Evolutionary conservation across 1,284 basidiomycete genomes (phyloP).

Genomic region (Ustilago xerochloae): DNA sequence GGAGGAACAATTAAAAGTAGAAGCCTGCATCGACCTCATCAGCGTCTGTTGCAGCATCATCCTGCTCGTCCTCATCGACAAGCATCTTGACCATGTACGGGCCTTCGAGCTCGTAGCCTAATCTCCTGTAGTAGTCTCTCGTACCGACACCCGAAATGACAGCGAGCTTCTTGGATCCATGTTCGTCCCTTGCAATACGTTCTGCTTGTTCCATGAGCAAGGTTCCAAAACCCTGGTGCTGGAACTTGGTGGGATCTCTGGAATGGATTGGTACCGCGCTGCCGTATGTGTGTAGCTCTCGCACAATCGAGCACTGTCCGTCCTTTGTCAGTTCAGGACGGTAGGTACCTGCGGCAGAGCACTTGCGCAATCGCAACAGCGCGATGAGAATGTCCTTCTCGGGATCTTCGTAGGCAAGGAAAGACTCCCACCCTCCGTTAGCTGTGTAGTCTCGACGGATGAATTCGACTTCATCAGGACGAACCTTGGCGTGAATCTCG

Average conservation of each 20-base stretch:
- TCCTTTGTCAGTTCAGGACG: conserved; percentile 86
- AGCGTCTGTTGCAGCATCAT: conserved; percentile 4
- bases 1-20: conserved; percentile 18
- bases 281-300: conserved; percentile 98
- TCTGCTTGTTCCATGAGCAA: conserved; percentile 99
- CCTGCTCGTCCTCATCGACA: conserved; percentile 34
- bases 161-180: conserved; percentile 90
- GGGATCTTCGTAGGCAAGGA: conserved; percentile 98
- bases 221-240: conserved; percentile 87
- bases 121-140: conserved; percentile 89
- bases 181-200: conserved; percentile 96
- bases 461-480: conserved; percentile 96
- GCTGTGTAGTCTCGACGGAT: conserved; percentile 95
- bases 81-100: conserved; percentile 73
- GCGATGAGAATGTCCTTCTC: conserved; percentile 96
- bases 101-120: conserved; percentile 93
- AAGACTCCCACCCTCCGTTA: conserved; percentile 97
- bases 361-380: conserved; percentile 89
- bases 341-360: conserved; percentile 95
- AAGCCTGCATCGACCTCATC: conserved; percentile 8
- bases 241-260: conserved; percentile 88
- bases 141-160: conserved; percentile 98
- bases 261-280: conserved; percentile 97
- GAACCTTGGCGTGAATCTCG: conserved; percentile 97
- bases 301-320: conserved; percentile 87